Percentiles rank a stretch among this genome's conserved stretches.
phyloP scores from a whole-genome alignment of 1,284 basidiomycete genomes.

The Ceratobasidium sp. region DNA sequence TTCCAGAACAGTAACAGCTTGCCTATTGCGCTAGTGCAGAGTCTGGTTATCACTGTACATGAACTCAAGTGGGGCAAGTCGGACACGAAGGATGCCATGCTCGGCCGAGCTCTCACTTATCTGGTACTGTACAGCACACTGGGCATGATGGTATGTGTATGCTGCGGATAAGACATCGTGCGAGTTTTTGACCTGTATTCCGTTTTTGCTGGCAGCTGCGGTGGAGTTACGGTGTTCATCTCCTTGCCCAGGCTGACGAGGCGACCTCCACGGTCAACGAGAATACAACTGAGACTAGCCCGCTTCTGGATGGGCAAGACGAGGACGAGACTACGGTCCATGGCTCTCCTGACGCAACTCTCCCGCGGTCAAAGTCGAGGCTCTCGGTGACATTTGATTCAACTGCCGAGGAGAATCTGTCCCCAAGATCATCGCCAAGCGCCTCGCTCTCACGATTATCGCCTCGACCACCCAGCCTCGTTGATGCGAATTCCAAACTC shows the following conservation, averaged over 20 bases:
- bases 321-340: slow-evolving; percentile 16
- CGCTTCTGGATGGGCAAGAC: slow-evolving; percentile 19
- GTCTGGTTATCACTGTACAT: slow-evolving; percentile 83
- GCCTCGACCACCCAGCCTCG: slow-evolving; percentile 14
- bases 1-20: slow-evolving; percentile 94
- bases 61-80: slow-evolving; percentile 82
- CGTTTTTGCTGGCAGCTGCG: slow-evolving; percentile 64
- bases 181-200: slow-evolving; percentile 8
- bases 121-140: slow-evolving; percentile 91
- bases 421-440: slow-evolving; percentile 33
- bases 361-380: slow-evolving; percentile 24
- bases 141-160: slow-evolving; percentile 84
- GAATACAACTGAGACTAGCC: slow-evolving; percentile 33
- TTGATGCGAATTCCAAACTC: slow-evolving; percentile 7
- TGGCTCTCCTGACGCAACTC: neutral
- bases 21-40: slow-evolving; percentile 91
- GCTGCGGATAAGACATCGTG: slow-evolving; percentile 10
- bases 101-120: slow-evolving; percentile 90
- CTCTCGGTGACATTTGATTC: slow-evolving; percentile 28
- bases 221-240: slow-evolving; percentile 85
- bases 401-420: slow-evolving; percentile 27
- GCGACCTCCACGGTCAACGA: slow-evolving; percentile 49
- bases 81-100: slow-evolving; percentile 85
- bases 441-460: slow-evolving; percentile 13
- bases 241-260: slow-evolving; percentile 76